Evolutionary conservation across 1,284 basidiomycete species (phyloP).

Genomic region (Clitocybe nebularis): DNA sequence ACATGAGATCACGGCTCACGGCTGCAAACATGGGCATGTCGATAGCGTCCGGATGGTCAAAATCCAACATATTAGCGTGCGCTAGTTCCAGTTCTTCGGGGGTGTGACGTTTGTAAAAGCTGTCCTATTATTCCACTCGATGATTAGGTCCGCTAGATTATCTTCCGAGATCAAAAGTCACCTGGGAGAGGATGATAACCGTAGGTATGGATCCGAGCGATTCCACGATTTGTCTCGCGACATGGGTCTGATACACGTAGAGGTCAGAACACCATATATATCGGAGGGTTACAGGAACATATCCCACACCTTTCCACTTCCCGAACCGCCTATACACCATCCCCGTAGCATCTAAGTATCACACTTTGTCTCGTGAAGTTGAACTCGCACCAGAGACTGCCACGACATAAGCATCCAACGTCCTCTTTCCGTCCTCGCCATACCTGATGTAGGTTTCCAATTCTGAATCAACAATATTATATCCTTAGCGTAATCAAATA

Average conservation of each 20-base stretch:
- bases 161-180: conserved; percentile 19
- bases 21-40: conserved; percentile 85
- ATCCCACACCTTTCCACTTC: conserved; percentile 83
- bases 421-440: conserved; percentile 64
- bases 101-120: conserved; percentile 86
- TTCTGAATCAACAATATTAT: conserved; percentile 9
- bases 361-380: not conserved
- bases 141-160: not conserved
- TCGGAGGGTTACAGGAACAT: not conserved
- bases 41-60: conserved; percentile 93
- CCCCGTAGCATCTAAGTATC: conserved; percentile 15
- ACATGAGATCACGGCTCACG: conserved; percentile 45
- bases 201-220: conserved; percentile 82
- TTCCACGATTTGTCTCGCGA: conserved; percentile 84
- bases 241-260: conserved; percentile 65
- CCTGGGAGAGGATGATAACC: conserved; percentile 86
- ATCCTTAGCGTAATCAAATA: conserved; percentile 22
- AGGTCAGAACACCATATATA: conserved; percentile 8
- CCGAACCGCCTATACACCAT: conserved; percentile 68
- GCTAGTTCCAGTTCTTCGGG: conserved; percentile 79
- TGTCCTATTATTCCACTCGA: conserved; percentile 55
- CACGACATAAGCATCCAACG: conserved; percentile 83
- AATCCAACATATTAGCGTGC: conserved; percentile 82
- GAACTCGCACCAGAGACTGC: conserved; percentile 76
- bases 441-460: conserved; percentile 62